phyloP scores from a whole-genome alignment of 2,329 filamentous ascomycete genomes.

The Simplicillium aogashimaense region DNA sequence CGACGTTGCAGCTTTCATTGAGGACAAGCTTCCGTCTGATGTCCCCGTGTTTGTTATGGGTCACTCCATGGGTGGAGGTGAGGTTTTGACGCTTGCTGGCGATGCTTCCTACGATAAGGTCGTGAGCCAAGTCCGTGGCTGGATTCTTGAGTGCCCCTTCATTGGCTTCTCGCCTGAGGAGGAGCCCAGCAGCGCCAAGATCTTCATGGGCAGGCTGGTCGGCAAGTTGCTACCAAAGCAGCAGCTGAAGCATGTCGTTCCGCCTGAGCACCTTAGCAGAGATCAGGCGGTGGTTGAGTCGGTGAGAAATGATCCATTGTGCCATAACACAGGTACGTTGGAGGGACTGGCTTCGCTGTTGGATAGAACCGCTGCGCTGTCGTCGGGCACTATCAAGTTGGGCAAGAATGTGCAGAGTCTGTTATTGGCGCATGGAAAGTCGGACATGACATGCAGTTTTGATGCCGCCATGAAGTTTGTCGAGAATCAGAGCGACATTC shows the following conservation, averaged over 20 bases:
- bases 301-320: slow-evolving; percentile 56
- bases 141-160: slow-evolving; percentile 69
- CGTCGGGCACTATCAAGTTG: slow-evolving; percentile 42
- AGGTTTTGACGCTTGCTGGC: slow-evolving; percentile 54
- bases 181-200: slow-evolving; percentile 52
- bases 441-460: slow-evolving; percentile 59
- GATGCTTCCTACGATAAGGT: slow-evolving; percentile 42
- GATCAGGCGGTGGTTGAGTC: slow-evolving; percentile 53
- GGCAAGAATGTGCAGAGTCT: slow-evolving; percentile 50
- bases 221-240: slow-evolving; percentile 55
- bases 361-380: slow-evolving; percentile 57
- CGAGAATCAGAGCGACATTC: slow-evolving; percentile 39
- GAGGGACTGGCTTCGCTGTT: slow-evolving; percentile 69
- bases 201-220: slow-evolving; percentile 57
- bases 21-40: slow-evolving; percentile 40
- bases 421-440: slow-evolving; percentile 68
- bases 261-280: slow-evolving; percentile 54
- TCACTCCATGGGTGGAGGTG: slow-evolving; percentile 83
- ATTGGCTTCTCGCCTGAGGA: slow-evolving; percentile 59
- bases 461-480: slow-evolving; percentile 55
- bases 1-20: slow-evolving; percentile 71
- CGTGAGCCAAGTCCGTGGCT: slow-evolving; percentile 55
- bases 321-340: slow-evolving; percentile 79
- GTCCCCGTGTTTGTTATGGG: slow-evolving; percentile 75
- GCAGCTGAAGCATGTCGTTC: slow-evolving; percentile 58